A percentile compares a stretch with the other conserved stretches of the same genome.
Evolutionary conservation across 768 basidiomycete genomes (phyloP).

Genomic region (Mycena rebaudengoi): DNA sequence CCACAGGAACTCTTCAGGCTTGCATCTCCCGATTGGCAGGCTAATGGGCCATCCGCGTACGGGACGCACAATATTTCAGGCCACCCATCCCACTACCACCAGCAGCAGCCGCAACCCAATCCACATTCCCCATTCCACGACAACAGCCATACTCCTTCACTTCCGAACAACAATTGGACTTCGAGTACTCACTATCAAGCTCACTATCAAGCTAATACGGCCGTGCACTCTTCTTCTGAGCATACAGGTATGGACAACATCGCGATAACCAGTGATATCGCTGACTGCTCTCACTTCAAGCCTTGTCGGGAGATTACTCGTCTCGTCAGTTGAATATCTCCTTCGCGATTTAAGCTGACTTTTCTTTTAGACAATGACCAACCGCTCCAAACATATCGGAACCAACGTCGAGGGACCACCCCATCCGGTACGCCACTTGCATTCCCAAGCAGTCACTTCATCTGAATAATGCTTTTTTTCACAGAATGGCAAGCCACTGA

Average conservation of each 20-base stretch:
- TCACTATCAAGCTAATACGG: no score
- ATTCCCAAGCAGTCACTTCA: neutral
- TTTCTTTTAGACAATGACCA: neutral
- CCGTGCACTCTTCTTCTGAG: neutral
- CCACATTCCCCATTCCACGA: no score
- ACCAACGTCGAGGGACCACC: slow-evolving; percentile 4
- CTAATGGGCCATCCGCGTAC: no score
- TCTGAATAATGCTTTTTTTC: slow-evolving; percentile 22
- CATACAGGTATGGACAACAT: neutral
- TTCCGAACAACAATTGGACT: no score
- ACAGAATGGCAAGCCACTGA: slow-evolving; percentile 64
- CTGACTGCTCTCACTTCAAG: neutral
- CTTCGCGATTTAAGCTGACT: neutral
- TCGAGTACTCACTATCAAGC: no score
- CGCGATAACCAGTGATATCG: neutral
- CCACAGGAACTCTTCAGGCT: no score
- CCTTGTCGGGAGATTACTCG: neutral
- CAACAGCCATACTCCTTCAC: no score
- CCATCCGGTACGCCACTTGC: slow-evolving; percentile 1
- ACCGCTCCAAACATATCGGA: neutral
- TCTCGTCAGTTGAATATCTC: neutral
- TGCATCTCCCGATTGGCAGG: no score
- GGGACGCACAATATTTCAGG: no score
- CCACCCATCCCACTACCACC: no score
- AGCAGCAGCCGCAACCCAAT: no score